phyloP scores from a whole-genome alignment of 441 rosid species.

The Bocquillonia castaneifolia region DNA sequence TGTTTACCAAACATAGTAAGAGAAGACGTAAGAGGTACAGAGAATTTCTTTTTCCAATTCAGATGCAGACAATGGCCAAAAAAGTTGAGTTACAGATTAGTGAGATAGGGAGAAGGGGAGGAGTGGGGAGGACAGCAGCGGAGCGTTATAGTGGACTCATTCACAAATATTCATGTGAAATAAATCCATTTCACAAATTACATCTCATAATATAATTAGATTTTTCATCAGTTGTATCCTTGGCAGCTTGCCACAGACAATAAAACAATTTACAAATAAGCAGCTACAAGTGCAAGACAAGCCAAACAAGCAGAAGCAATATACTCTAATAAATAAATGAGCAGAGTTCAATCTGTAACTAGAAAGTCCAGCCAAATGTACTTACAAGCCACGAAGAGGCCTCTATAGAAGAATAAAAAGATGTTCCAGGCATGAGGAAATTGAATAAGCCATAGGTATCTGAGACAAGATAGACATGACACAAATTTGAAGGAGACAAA shows the following conservation, averaged over 20 bases:
- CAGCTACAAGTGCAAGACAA: not conserved
- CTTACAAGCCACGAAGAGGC: slow-evolving; percentile 82
- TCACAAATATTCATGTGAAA: not conserved
- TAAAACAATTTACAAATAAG: not conserved
- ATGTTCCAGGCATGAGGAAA: slow-evolving; percentile 71
- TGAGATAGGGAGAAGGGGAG: not conserved
- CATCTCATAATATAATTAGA: not conserved
- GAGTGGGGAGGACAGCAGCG: too few species aligned
- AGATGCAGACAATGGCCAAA: not conserved
- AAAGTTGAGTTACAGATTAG: not conserved
- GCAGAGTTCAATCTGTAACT: slow-evolving; percentile 1
- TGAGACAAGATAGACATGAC: slow-evolving; percentile 28
- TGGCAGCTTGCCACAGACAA: slow-evolving; percentile 3
- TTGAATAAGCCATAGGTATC: slow-evolving; percentile 82
- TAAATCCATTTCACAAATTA: not conserved
- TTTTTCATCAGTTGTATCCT: not conserved
- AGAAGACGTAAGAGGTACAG: not conserved
- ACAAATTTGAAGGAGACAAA: not conserved
- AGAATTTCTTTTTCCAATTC: not conserved
- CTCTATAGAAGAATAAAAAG: slow-evolving; percentile 73
- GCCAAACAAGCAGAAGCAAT: slow-evolving; percentile 11
- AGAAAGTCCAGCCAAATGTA: slow-evolving; percentile 19
- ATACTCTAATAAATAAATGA: slow-evolving; percentile 8
- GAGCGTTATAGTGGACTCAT: not conserved
- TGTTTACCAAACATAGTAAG: not conserved